Evolutionary conservation across 306 rosid genomes (phyloP).

Genomic region (Begonia peltatifolia): DNA sequence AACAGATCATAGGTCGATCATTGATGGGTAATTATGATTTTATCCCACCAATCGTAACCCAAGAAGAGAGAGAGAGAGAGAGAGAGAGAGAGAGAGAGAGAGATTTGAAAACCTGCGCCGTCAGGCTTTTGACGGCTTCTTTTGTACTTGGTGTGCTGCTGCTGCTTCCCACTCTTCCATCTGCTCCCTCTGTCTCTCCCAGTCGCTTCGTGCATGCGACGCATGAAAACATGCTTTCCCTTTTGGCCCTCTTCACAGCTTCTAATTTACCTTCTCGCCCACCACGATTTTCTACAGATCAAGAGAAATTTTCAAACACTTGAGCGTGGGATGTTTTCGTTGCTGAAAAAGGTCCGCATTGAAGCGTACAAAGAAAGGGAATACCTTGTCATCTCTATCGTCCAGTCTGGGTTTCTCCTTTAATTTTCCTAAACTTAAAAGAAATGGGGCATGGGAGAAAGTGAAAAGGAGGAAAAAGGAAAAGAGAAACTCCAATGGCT

Average conservation of each 20-base stretch:
- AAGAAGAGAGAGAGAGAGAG: slow-evolving; percentile 11
- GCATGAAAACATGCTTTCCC: slow-evolving; percentile 71
- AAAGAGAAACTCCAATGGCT: slow-evolving; percentile 22
- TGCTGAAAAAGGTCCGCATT: background rate
- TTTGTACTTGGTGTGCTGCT: slow-evolving; percentile 85
- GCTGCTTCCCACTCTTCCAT: slow-evolving; percentile 44
- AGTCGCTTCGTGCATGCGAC: slow-evolving; percentile 65
- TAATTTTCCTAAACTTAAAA: slow-evolving; percentile 5
- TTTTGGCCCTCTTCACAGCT: slow-evolving; percentile 12
- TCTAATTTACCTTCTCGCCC: no score
- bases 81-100: background rate
- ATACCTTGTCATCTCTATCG: no score
- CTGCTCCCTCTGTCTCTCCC: slow-evolving; percentile 25
- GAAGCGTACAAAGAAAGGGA: background rate
- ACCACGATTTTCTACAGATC: slow-evolving; percentile 6
- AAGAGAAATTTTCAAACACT: background rate
- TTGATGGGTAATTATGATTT: no score
- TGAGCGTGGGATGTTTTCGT: background rate
- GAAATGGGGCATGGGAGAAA: slow-evolving; percentile 11
- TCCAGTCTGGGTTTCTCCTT: no score
- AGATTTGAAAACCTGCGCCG: slow-evolving; percentile 46
- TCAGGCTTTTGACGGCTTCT: slow-evolving; percentile 95
- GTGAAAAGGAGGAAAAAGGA: slow-evolving; percentile 13
- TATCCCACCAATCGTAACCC: slow-evolving; percentile 3
- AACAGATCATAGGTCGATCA: no score